Evolutionary conservation across 2,329 filamentous ascomycete species (phyloP), one percentile per base, ranked within the genome.

Genomic region (Colletotrichum salicis): DNA sequence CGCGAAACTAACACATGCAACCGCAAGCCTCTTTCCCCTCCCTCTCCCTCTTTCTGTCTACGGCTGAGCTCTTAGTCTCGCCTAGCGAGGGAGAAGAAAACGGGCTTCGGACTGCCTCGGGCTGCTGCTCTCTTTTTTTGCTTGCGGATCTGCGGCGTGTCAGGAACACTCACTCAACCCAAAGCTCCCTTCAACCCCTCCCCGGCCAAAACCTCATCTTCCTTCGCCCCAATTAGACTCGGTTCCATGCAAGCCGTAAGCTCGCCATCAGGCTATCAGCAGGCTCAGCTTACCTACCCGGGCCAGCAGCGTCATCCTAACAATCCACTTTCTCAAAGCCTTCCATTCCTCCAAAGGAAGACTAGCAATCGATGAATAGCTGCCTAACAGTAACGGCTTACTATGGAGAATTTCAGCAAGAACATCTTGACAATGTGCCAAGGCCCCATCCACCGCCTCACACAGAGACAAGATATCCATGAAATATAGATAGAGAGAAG

Each of bases 231-330:
- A 45, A 69, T 60, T 64, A 64, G 69, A 64, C 60, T 31, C 58
- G 41, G 52, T 8, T 37, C 37, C n/a, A 63, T 69, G 69, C 65
- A 71, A 55, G 54, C 69, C 69, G 59, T 71, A 71, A 71, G 69
- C 69, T 33, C 69, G 55, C 27, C 58, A 33, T 64, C 69, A 71
- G 65, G 55, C 27, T 41, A 54, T 60, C 65, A 57, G 65, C 65
- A 71, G 41, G 37, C 41, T 24, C 10, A 41, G 15, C 67, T 52
- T 57, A 54, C 35, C 62, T 35, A 51, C 22, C 4, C 10, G 35
- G 24, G 8, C 58, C 37, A 61, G 24, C 22, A 27, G 19, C 35
- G 35, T 19, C 57, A 15, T 55, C 33, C 31, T 48, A 52, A 41
- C 12, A 31, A 29, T 24, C 27, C 35, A 15, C 24, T 24, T 31